These are phyloP conservation scores for Secale cereale DNA, from an alignment of 176 grass and related monocot species.

Conservation along the genomic window DNA sequence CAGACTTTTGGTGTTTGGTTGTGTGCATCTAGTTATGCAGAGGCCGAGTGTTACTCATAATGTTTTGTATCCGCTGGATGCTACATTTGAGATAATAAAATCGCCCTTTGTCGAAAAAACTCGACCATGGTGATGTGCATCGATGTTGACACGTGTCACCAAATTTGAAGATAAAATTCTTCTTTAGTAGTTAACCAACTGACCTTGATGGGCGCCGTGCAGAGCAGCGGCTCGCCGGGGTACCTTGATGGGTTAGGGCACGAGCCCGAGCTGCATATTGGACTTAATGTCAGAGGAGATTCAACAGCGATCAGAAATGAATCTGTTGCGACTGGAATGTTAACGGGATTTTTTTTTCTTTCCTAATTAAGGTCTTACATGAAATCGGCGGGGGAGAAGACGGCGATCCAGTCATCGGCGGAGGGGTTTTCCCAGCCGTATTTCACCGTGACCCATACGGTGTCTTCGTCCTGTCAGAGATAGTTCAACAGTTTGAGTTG, in stretches of 20 bases:
- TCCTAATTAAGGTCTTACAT: slow-evolving; percentile 28
- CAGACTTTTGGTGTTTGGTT: no score
- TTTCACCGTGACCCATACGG: slow-evolving; percentile 50
- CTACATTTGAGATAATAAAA: no score
- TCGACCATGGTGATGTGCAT: neutral
- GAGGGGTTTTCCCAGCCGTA: slow-evolving; percentile 42
- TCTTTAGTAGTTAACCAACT: neutral
- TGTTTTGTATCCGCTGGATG: no score
- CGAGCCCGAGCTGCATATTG: slow-evolving; percentile 37
- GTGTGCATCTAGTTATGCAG: no score
- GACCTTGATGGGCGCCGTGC: slow-evolving; percentile 89
- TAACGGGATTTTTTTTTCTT: no score
- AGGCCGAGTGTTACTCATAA: no score
- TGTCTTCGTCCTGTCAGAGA: slow-evolving; percentile 65
- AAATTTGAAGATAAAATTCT: neutral
- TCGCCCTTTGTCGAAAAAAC: no score
- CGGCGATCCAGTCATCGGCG: slow-evolving; percentile 72
- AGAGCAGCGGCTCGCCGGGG: slow-evolving; percentile 61
- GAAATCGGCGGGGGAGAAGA: slow-evolving; percentile 80
- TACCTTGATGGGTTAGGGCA: slow-evolving; percentile 41
- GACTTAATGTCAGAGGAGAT: neutral
- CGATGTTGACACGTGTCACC: neutral
- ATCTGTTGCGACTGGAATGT: neutral
- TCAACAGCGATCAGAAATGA: neutral
- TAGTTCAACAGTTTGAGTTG: neutral